These are phyloP conservation scores for Mycena kentingensis DNA, from an alignment of 768 basidiomycete genomes.

Conservation along the genomic window DNA sequence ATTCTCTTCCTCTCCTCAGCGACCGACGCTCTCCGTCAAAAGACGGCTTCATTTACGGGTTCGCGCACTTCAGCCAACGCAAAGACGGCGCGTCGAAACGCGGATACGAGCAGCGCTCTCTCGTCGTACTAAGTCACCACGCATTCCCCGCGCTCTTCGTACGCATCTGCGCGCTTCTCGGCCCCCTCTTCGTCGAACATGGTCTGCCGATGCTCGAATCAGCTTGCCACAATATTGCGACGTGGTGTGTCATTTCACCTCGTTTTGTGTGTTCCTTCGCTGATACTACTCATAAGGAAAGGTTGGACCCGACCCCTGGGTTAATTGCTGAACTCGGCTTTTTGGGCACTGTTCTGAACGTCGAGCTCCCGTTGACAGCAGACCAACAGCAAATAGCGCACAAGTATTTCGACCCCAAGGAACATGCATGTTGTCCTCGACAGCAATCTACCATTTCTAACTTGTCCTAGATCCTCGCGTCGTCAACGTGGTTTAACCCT, in stretches of 20 bases:
- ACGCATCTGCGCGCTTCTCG: slow-evolving; percentile 64
- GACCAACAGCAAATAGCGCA: slow-evolving; percentile 76
- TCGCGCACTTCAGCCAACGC: slow-evolving; percentile 73
- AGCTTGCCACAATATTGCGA: slow-evolving; percentile 82
- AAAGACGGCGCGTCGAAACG: slow-evolving; percentile 67
- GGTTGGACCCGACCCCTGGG: slow-evolving; percentile 76
- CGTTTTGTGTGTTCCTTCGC: slow-evolving; percentile 6
- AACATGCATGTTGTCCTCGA: slow-evolving; percentile 44
- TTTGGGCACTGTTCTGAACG: slow-evolving; percentile 72
- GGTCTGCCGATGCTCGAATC: slow-evolving; percentile 82
- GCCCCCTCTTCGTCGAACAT: slow-evolving; percentile 71
- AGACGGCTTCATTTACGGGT: slow-evolving; percentile 79
- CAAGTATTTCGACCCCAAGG: slow-evolving; percentile 52
- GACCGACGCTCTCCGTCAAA: slow-evolving; percentile 40
- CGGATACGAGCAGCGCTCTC: slow-evolving; percentile 81
- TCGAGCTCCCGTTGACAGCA: slow-evolving; percentile 65
- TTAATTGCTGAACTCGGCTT: slow-evolving; percentile 77
- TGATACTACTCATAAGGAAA: slow-evolving; percentile 51
- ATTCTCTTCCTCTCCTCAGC: slow-evolving; percentile 28
- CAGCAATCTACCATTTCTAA: background rate
- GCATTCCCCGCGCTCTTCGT: slow-evolving; percentile 85
- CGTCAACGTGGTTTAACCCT: slow-evolving; percentile 57
- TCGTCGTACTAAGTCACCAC: slow-evolving; percentile 80
- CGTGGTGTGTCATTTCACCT: slow-evolving; percentile 59
- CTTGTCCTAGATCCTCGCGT: slow-evolving; percentile 61